phyloP scores from a whole-genome alignment of 345 rosid genomes.

The Passiflora organensis region DNA sequence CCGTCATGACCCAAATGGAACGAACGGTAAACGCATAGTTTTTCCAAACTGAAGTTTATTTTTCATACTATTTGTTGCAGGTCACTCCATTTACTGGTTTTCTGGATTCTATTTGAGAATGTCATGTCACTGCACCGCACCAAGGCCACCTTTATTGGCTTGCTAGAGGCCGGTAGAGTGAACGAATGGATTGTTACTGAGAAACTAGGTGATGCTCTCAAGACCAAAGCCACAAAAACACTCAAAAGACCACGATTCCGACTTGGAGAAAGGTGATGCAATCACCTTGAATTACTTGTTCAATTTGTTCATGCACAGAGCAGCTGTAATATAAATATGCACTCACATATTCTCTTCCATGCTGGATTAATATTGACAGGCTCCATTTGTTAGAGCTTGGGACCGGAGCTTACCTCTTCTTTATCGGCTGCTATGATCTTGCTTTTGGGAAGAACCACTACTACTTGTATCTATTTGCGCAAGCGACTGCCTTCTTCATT shows the following conservation, averaged over 20 bases:
- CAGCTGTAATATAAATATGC: not conserved
- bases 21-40: not conserved
- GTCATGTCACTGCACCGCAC: conserved; percentile 93
- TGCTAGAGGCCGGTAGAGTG: conserved; percentile 77
- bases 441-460: conserved; percentile 57
- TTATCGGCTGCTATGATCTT: conserved; percentile 66
- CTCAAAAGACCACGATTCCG: conserved; percentile 55
- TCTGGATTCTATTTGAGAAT: conserved; percentile 97
- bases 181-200: conserved; percentile 98
- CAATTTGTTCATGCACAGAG: not conserved
- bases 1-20: not conserved
- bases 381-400: conserved; percentile 62
- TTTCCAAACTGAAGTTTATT: too few relatives aligned
- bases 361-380: conserved; percentile 28
- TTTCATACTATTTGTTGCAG: conserved; percentile 29
- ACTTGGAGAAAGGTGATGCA: conserved; percentile 64
- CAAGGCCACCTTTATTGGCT: conserved; percentile 83
- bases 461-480: conserved; percentile 60
- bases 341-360: not conserved
- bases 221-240: conserved; percentile 47
- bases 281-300: too few relatives aligned
- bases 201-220: conserved; percentile 77
- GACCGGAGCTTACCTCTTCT: conserved; percentile 66
- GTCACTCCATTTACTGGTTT: conserved; percentile 73
- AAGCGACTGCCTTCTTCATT: conserved; percentile 79